phyloP scores from a whole-genome alignment of 345 rosid species.

The Citrus maxima region DNA sequence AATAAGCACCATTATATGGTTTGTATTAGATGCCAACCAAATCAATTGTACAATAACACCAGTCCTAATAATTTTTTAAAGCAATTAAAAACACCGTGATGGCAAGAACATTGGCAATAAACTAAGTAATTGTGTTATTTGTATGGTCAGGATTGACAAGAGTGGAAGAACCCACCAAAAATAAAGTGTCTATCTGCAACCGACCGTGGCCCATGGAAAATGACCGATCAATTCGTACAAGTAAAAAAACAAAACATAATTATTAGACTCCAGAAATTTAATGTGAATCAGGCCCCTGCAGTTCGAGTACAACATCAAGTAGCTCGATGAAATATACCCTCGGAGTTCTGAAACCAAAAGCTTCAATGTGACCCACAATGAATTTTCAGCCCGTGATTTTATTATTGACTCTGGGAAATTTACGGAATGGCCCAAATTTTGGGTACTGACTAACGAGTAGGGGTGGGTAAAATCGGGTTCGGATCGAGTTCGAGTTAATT shows the following conservation, averaged over 20 bases:
- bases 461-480: too few species aligned
- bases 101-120: not conserved
- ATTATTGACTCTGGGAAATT: not conserved
- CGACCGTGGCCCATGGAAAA: slow-evolving; percentile 8
- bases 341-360: not conserved
- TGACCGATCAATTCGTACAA: not conserved
- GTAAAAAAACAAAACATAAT: too few species aligned
- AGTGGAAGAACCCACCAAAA: not conserved
- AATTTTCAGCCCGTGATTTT: not conserved
- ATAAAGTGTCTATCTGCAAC: not conserved
- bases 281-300: not conserved
- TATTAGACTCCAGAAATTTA: not conserved
- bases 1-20: not conserved
- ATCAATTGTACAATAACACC: not conserved
- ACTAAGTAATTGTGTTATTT: not conserved
- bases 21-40: not conserved
- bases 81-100: not conserved
- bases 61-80: too few species aligned
- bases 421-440: not conserved
- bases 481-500: too few species aligned
- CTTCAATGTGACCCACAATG: not conserved
- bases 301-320: not conserved
- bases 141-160: not conserved
- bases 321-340: not conserved
- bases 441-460: too few species aligned